phyloP scores from a whole-genome alignment of 164 flowering plant species.

The Macadamia integrifolia region DNA sequence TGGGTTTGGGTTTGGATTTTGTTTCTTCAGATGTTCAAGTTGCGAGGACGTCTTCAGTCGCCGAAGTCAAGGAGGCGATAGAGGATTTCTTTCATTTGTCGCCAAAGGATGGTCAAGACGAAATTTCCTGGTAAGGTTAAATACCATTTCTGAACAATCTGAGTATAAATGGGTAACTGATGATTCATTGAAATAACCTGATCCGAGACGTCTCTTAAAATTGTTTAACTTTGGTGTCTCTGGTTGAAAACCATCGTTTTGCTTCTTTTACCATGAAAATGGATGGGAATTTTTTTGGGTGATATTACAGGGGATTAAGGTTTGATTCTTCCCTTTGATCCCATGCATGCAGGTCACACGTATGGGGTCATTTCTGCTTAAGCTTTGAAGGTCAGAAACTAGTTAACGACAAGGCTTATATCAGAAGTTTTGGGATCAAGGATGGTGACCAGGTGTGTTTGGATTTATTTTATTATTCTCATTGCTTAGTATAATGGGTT shows the following conservation, averaged over 20 bases:
- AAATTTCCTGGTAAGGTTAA: constrained; percentile 67
- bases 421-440: constrained; percentile 45
- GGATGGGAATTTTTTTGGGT: neutral
- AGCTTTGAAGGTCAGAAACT: constrained; percentile 56
- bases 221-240: too few species aligned
- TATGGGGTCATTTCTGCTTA: constrained; percentile 90
- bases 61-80: constrained; percentile 67
- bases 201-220: too few species aligned
- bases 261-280: too few species aligned
- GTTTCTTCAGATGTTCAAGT: constrained; percentile 51
- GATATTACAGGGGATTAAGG: too few species aligned
- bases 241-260: too few species aligned
- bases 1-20: neutral
- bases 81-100: constrained; percentile 55
- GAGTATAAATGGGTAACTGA: neutral
- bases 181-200: neutral
- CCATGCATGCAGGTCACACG: constrained; percentile 52
- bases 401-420: constrained; percentile 34
- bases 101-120: constrained; percentile 40
- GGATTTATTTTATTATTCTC: neutral
- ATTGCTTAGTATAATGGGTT: too few species aligned
- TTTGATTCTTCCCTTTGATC: neutral
- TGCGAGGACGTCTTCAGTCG: constrained; percentile 43
- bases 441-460: constrained; percentile 87
- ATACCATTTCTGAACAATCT: neutral